phyloP scores from a whole-genome alignment of 371 early-diverging fungal species.

The Smittium mucronatum region DNA sequence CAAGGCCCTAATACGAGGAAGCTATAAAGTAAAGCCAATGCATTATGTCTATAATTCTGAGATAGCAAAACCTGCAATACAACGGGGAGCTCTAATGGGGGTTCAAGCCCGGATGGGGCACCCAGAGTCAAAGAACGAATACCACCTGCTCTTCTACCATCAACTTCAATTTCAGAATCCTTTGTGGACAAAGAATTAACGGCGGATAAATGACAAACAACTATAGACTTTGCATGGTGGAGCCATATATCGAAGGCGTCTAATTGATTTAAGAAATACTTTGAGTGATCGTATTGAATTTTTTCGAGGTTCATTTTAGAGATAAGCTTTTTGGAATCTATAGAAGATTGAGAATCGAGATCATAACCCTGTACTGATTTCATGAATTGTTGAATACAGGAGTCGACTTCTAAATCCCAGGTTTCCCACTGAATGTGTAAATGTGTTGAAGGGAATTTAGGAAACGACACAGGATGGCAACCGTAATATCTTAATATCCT shows the following conservation, averaged over 20 bases:
- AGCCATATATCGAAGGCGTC: slow-evolving; percentile 96
- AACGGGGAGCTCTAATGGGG: slow-evolving; percentile 89
- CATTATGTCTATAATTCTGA: slow-evolving; percentile 86
- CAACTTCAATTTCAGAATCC: not conserved
- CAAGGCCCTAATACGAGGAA: slow-evolving; percentile 90
- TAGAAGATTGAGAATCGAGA: slow-evolving; percentile 30
- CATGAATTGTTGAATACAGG: slow-evolving; percentile 84
- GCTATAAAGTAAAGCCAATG: slow-evolving; percentile 74
- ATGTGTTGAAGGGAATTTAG: slow-evolving; percentile 73
- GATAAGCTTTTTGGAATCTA: slow-evolving; percentile 12
- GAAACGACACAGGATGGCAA: slow-evolving; percentile 80
- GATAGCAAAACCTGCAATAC: slow-evolving; percentile 89
- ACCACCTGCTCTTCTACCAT: not conserved
- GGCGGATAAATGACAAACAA: slow-evolving; percentile 26
- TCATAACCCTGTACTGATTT: slow-evolving; percentile 38
- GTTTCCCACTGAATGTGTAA: slow-evolving; percentile 93
- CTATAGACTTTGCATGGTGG: slow-evolving; percentile 41
- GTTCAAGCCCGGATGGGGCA: slow-evolving; percentile 47
- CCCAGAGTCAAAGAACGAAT: slow-evolving; percentile 30
- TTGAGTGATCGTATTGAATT: slow-evolving; percentile 51
- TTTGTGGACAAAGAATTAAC: slow-evolving; percentile 9
- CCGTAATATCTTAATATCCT: slow-evolving; percentile 86
- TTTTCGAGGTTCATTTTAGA: not conserved
- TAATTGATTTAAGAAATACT: slow-evolving; percentile 89
- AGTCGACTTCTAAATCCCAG: slow-evolving; percentile 91